A percentile compares a stretch with the other conserved stretches of the same genome.
phyloP scores from a whole-genome alignment of 495 filamentous ascomycete species.

The Recurvomyces mirabilis region DNA sequence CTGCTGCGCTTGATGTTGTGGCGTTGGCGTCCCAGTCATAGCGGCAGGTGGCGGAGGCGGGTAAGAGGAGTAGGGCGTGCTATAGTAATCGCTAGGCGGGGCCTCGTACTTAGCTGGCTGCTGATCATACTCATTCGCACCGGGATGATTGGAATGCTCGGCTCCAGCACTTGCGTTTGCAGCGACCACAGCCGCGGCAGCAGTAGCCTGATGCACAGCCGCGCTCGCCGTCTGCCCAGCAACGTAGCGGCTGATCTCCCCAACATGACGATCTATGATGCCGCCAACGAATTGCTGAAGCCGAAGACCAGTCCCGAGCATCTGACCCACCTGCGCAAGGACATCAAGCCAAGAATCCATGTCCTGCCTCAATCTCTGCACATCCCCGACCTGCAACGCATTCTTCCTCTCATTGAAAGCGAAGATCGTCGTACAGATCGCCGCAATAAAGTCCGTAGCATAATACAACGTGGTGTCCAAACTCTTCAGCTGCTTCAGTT shows the following conservation, averaged over 20 bases:
- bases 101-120: conserved; percentile 1
- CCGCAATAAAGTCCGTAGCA: conserved; percentile 56
- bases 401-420: conserved; percentile 54
- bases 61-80: background rate
- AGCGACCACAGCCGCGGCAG: background rate
- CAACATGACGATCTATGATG: conserved; percentile 26
- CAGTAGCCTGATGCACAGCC: conserved; percentile 1
- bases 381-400: conserved; percentile 41
- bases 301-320: conserved; percentile 42
- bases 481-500: conserved; percentile 49
- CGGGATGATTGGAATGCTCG: background rate
- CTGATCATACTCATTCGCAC: background rate
- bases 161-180: background rate
- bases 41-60: background rate
- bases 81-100: conserved; percentile 1
- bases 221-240: conserved; percentile 18
- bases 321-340: conserved; percentile 50
- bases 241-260: conserved; percentile 23
- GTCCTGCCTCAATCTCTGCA: conserved; percentile 47
- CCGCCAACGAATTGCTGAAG: conserved; percentile 27
- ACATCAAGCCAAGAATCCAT: conserved; percentile 60
- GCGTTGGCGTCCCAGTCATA: background rate
- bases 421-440: conserved; percentile 61
- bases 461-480: conserved; percentile 79
- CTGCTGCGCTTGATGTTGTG: background rate